These are phyloP conservation scores for Ganoderma multipileum DNA, from an alignment of 1,284 basidiomycete genomes.

Conservation along the genomic window DNA sequence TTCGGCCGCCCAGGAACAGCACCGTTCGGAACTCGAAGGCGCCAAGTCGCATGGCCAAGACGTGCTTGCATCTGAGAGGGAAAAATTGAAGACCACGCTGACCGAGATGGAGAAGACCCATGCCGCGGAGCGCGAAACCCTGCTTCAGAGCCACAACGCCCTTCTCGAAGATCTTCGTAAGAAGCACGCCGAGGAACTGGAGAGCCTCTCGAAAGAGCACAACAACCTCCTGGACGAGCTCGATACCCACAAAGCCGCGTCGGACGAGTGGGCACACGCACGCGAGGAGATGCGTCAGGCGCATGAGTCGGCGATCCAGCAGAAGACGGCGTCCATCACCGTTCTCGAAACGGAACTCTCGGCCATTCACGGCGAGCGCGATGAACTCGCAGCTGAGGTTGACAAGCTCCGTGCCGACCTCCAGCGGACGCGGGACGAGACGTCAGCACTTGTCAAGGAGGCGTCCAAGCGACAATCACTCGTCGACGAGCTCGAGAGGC, in stretches of 20 bases:
- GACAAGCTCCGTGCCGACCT: constrained; percentile 66
- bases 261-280: constrained; percentile 58
- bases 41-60: constrained; percentile 46
- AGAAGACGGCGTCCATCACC: constrained; percentile 56
- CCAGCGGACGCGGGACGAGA: constrained; percentile 60
- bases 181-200: constrained; percentile 47
- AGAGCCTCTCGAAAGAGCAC: constrained; percentile 55
- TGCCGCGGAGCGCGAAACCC: constrained; percentile 46
- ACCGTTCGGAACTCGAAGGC: constrained; percentile 50
- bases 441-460: constrained; percentile 70
- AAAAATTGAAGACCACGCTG: constrained; percentile 46
- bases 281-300: constrained; percentile 56
- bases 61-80: constrained; percentile 48
- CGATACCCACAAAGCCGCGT: constrained; percentile 65
- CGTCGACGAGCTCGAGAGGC: constrained; percentile 75
- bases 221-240: constrained; percentile 66
- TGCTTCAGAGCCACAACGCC: constrained; percentile 59
- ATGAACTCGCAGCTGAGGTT: constrained; percentile 60
- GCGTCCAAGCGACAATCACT: constrained; percentile 77
- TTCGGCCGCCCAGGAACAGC: constrained; percentile 52
- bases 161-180: constrained; percentile 51
- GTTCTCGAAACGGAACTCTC: constrained; percentile 58
- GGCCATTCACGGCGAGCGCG: constrained; percentile 55
- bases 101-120: constrained; percentile 47
- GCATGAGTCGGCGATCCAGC: constrained; percentile 58